Evolutionary conservation across 495 filamentous ascomycete species (phyloP).

Genomic region (Penicillium cosmopolitanum): DNA sequence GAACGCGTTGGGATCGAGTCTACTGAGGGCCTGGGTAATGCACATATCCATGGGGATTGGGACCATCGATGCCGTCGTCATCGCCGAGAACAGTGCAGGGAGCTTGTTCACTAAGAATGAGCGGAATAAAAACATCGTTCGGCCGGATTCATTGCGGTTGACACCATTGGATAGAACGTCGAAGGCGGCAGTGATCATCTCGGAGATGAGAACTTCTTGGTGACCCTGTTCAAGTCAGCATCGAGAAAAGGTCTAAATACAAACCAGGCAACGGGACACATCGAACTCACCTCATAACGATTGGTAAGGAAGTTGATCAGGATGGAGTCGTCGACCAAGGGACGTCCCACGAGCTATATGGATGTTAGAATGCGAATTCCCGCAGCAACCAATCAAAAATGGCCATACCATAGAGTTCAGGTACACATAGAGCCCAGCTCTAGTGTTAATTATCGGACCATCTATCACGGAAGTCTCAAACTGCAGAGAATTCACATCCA

Average conservation of each 20-base stretch:
- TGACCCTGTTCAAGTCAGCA: slow-evolving; percentile 60
- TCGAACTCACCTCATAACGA: slow-evolving; percentile 68
- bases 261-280: not conserved
- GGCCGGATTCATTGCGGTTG: slow-evolving; percentile 72
- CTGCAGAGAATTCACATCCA: slow-evolving; percentile 52
- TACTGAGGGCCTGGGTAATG: slow-evolving; percentile 75
- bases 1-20: slow-evolving; percentile 77
- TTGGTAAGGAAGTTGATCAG: slow-evolving; percentile 79
- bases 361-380: slow-evolving; percentile 33
- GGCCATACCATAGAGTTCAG: slow-evolving; percentile 73
- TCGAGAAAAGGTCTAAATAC: not conserved
- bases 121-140: slow-evolving; percentile 76
- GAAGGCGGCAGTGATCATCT: slow-evolving; percentile 85
- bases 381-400: slow-evolving; percentile 22
- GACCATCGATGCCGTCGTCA: slow-evolving; percentile 62
- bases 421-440: slow-evolving; percentile 91
- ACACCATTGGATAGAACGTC: slow-evolving; percentile 87
- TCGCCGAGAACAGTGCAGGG: slow-evolving; percentile 72
- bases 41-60: slow-evolving; percentile 74
- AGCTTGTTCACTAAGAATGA: slow-evolving; percentile 95
- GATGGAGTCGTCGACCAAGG: slow-evolving; percentile 78
- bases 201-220: slow-evolving; percentile 70
- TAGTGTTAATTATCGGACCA: slow-evolving; percentile 70
- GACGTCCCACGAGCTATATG: slow-evolving; percentile 75
- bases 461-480: slow-evolving; percentile 64